These are phyloP conservation scores for Glycine latifolia DNA, from an alignment of 306 rosid species.

Conservation along the genomic window DNA sequence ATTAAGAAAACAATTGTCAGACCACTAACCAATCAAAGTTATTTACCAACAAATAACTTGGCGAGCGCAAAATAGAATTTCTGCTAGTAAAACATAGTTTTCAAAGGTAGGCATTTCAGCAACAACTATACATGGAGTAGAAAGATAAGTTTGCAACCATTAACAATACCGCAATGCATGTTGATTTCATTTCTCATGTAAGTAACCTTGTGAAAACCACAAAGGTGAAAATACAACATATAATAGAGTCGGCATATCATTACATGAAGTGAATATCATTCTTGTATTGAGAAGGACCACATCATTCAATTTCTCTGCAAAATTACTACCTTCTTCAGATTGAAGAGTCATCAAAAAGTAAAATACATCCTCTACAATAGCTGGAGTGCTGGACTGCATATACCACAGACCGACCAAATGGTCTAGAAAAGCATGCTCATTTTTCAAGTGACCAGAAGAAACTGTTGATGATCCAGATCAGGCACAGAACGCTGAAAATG, in stretches of 20 bases:
- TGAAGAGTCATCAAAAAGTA: constrained; percentile 42
- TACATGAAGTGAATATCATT: constrained; percentile 29
- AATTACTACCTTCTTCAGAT: constrained; percentile 43
- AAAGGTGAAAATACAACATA: constrained; percentile 22
- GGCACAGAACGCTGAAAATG: constrained; percentile 39
- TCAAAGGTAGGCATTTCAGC: background rate
- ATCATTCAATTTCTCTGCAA: constrained; percentile 45
- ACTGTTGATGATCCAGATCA: constrained; percentile 42
- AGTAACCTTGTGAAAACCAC: background rate
- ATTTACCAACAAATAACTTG: background rate
- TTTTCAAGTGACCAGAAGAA: no score
- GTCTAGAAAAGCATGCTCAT: no score
- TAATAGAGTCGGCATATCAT: constrained; percentile 34
- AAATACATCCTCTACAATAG: constrained; percentile 49
- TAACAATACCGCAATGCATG: background rate
- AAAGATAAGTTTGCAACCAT: background rate
- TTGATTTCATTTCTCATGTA: constrained; percentile 12
- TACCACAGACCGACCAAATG: no score
- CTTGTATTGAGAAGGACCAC: constrained; percentile 1
- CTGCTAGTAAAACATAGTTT: background rate
- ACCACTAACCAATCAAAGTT: background rate
- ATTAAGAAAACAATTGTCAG: background rate
- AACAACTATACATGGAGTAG: background rate
- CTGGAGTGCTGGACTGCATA: background rate
- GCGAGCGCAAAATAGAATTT: background rate